A percentile compares a stretch with the other conserved stretches of the same genome.
Conservation (phyloP, 2,329 filamentous ascomycete genomes). For the Graphilbum sp. region DNA sequence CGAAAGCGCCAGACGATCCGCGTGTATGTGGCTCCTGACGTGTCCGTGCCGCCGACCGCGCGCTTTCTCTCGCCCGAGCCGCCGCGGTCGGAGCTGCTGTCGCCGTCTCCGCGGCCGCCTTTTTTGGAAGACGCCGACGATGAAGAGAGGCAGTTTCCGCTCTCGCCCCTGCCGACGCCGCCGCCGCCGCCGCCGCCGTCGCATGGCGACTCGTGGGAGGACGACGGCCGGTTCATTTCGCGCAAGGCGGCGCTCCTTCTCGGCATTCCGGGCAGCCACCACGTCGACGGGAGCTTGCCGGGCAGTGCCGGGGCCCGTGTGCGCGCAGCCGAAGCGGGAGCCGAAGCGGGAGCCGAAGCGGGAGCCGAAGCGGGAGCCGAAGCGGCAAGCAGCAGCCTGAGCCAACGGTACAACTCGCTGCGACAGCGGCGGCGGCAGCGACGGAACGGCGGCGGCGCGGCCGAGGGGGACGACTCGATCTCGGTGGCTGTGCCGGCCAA, state of each 20-base stretch:
- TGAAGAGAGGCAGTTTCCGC: not conserved
- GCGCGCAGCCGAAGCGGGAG: not conserved
- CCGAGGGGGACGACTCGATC: not conserved
- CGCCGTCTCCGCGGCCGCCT: not conserved
- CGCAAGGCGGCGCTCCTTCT: slow-evolving; percentile 10
- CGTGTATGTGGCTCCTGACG: slow-evolving; percentile 5
- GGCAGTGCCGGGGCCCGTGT: not conserved
- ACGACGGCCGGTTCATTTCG: slow-evolving; percentile 11
- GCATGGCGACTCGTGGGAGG: not conserved
- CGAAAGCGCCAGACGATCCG: slow-evolving; percentile 7
- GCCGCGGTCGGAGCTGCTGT: not conserved
- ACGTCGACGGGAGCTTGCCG: slow-evolving; percentile 1
- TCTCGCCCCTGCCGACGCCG: slow-evolving; percentile 4
- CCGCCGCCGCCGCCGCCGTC: slow-evolving; percentile 2
- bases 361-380: not conserved
- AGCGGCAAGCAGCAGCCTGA: not conserved
- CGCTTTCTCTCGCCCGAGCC: not conserved
- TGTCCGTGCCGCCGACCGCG: not conserved
- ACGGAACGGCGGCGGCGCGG: not conserved
- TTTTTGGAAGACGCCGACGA: not conserved
- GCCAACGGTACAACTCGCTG: slow-evolving; percentile 6
- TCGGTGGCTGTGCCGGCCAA: not conserved
- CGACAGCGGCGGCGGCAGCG: slow-evolving; percentile 1
- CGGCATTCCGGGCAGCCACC: slow-evolving; percentile 6
- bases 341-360: not conserved